Percentiles rank a stretch among this genome's conserved stretches.
Conservation (phyloP, 805 yeast species). For the Candida taoyuanica region DNA sequence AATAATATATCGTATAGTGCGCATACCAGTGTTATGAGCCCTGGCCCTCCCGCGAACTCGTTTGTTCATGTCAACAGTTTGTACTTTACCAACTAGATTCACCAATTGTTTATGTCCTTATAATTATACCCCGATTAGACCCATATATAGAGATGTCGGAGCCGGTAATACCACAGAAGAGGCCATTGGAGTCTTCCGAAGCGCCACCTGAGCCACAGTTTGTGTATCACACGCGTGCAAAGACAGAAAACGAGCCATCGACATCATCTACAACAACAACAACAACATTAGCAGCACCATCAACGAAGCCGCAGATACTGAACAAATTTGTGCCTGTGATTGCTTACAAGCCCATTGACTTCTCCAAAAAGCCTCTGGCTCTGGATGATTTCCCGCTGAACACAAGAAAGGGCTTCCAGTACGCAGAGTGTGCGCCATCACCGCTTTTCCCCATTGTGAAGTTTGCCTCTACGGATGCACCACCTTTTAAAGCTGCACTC, state of each 20-base stretch:
- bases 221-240: conserved; percentile 9
- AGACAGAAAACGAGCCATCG: not conserved
- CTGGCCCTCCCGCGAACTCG: too few species aligned
- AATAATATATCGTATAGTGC: too few species aligned
- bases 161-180: conserved; percentile 5
- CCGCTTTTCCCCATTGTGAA: conserved; percentile 50
- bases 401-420: conserved; percentile 68
- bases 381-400: conserved; percentile 81
- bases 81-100: too few species aligned
- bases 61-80: too few species aligned
- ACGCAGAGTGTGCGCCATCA: conserved; percentile 72
- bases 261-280: not conserved
- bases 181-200: not conserved
- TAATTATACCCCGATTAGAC: not conserved
- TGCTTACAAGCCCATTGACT: conserved; percentile 21
- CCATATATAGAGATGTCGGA: not conserved
- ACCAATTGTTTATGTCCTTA: too few species aligned
- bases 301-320: too few species aligned
- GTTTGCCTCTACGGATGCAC: conserved; percentile 69
- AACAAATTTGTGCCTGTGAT: conserved; percentile 25
- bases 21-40: too few species aligned
- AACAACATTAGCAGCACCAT: not conserved
- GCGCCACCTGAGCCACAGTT: not conserved
- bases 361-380: conserved; percentile 31
- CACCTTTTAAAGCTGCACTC: conserved; percentile 56